Base-by-base conservation (phyloP, 495 filamentous ascomycete genomes). In the Penicillium lividum region DNA sequence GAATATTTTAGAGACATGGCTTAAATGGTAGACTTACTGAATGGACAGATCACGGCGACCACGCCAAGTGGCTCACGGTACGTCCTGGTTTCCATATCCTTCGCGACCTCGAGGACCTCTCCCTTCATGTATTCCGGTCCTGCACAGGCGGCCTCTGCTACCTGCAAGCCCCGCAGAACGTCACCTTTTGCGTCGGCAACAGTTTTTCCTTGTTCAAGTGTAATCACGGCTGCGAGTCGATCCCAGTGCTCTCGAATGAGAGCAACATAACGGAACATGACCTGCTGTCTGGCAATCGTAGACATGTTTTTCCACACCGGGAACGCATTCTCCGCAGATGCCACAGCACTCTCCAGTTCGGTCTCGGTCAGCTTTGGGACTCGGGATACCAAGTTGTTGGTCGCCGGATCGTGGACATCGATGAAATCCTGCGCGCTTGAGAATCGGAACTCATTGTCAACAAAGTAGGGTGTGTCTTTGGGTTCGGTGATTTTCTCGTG, bases 81-180 rank as follows among this genome's bases (percentile, higher is more conserved):
- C 45, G 81, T 87, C 65, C 92, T 75, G 9, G 93, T 96, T 77
- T 96, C 92, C 92, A 97, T 96, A 73, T 96, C 92, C 77, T 92
- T 93, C 48, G 90, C 84, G 4, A 96, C 92, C 75, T 97, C 92
- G 13, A 96, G 78, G 43, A 57, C 22, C 27, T 38, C 16, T 51
- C 9, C 57, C 30, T 53, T 59, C 57, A 59, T 53, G 9, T 59
- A 54, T 42, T 53, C 51, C 7, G 57, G 50, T 2, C 50, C 51
- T 6, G 51, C 51, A 34, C 57, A 59, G 4, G 57, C 57, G 1
- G 57, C 51, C 27, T 59, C 57, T 0, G 51, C 50, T 5, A 59
- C 57, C 18, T 59, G 57, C 5, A 59, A 34, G 8, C 57, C 57
- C 2, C 57, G 51, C 25, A 59, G n/a, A 0, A 59, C 57, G 27